phyloP scores from a whole-genome alignment of 176 grass and related monocot species.

The Eleusine coracana region DNA sequence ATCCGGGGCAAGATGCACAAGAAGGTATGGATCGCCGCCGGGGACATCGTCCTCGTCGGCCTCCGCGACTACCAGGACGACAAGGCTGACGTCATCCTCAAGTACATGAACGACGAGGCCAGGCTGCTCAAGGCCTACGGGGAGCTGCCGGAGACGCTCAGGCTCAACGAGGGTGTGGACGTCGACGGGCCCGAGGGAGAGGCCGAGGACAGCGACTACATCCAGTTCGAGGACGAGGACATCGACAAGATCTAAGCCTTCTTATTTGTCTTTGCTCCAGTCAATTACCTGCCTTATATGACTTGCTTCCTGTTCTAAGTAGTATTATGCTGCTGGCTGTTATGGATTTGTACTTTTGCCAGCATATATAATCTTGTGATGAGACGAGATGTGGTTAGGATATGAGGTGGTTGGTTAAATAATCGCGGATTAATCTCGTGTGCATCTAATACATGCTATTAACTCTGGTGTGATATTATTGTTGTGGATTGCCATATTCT shows the following conservation, averaged over 20 bases:
- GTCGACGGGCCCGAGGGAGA: conserved; percentile 65
- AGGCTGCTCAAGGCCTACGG: conserved; percentile 79
- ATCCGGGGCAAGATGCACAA: conserved; percentile 90
- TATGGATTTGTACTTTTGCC: background rate
- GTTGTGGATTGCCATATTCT: background rate
- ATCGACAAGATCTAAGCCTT: conserved; percentile 75
- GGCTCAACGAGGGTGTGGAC: conserved; percentile 82
- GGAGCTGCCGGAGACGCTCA: conserved; percentile 68
- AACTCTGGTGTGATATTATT: background rate
- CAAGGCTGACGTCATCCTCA: conserved; percentile 92
- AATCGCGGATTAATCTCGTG: conserved; percentile 26
- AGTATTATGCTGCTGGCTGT: conserved; percentile 1
- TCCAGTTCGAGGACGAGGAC: conserved; percentile 88
- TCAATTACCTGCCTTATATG: background rate
- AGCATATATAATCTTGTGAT: conserved; percentile 13
- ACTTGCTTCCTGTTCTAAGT: conserved; percentile 3
- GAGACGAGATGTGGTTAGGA: conserved; percentile 7
- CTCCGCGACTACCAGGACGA: conserved; percentile 91
- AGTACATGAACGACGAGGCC: conserved; percentile 90
- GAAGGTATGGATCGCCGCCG: conserved; percentile 89
- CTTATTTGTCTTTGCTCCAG: background rate
- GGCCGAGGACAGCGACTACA: conserved; percentile 51
- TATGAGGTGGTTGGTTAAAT: conserved; percentile 30
- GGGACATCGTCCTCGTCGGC: conserved; percentile 78
- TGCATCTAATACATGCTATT: conserved; percentile 18